Evolutionary conservation across 306 rosid genomes (phyloP).

Genomic region (Prunus persica): Prunus_persica_NCBIv2 NC_034014.1:26560501-26561000

Average conservation of each 20-base stretch:
- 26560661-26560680: neutral
- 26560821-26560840: neutral
- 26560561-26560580: neutral
- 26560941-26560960: neutral
- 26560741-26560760: neutral
- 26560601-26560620: conserved; percentile 3
- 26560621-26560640: conserved; percentile 1
- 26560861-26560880: neutral
- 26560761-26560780: neutral
- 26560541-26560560: neutral
- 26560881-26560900: neutral
- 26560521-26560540: neutral
- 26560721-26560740: neutral
- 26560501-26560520: neutral
- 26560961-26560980: neutral
- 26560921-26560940: neutral
- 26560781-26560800: neutral
- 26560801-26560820: neutral
- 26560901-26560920: neutral
- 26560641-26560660: neutral
- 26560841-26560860: neutral
- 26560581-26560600: neutral
- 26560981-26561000: conserved; percentile 9
- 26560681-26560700: neutral
- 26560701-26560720: neutral